Evolutionary conservation across 2,329 filamentous ascomycete genomes (phyloP), one percentile per base, ranked within the genome.

Genomic region (Didymellaceae sp.): DNA sequence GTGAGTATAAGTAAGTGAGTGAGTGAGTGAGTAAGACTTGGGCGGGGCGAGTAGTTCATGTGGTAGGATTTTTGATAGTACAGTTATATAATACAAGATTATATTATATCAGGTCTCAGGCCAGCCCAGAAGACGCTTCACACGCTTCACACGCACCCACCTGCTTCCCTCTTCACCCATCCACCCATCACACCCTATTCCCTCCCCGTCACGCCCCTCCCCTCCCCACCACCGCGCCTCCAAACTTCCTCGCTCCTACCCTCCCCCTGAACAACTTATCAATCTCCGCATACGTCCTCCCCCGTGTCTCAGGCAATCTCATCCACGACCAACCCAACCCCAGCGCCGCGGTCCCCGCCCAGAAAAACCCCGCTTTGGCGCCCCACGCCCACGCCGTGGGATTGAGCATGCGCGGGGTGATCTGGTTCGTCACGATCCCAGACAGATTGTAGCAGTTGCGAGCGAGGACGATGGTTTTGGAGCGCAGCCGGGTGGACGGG

Each of bases 391-490:
- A 96, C 0, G 85, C 87, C 0, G 78, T 59, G 0, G 57, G 55
- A 2, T 58, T 59, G 1, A 66, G 20, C 59, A 63, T 60, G 1
- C 50, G 34, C 0, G 91, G 90, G 0, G 89, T 94, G 35, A 96
- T 88, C 59, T 94, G 74, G 57, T 96, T 93, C 44, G 83, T 86
- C 22, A 90, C 86, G 35, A 94, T 77, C 60, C 91, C 90, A 75
- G 90, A 87, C 33, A 94, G 77, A 62, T 92, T 91, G 77, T 75
- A 79, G n/a, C 89, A 76, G 55, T 89, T 87, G 38, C 91, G 86
- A 1, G 88, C 89, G 2, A 95, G 80, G 0, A 92, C 90, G 22
- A 95, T 87, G 0, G 91, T 95, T 78, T 96, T 96, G 74, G 92
- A 90, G 66, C 91, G 88, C 20, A 96, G 79, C 2, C 91, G 83